Base-by-base conservation (phyloP, 257 asterid species). In the Solanum ossicruentum region DNA sequence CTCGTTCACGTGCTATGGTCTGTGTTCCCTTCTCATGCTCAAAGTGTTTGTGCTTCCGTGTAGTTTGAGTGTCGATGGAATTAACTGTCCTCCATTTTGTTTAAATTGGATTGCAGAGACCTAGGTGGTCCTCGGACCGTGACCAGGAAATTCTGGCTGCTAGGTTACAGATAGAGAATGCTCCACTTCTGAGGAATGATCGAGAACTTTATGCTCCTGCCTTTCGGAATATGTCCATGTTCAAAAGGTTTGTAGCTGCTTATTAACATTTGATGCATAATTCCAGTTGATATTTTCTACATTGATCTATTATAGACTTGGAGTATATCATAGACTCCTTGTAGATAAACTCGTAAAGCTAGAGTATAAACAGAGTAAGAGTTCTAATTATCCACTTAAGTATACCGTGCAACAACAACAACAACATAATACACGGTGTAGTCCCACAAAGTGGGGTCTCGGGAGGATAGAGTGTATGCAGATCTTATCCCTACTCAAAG, bases 1-100 rank as follows among this genome's bases (percentile, higher is more conserved):
- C 95, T 86, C 95, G 91, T 85, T 95, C 98, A 39, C 97, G 93
- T 85, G 97, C 98, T 89, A 91, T 92, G 98, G 99, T 95, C 91
- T 66, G 93, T 75, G 28, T 55, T 66, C 78, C 54, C 66, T 20
- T 15, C 65, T 58, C 54, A 55, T 45, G 21, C 20, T 84, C 26
- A 67, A 32, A 13, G 43, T n/a, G 5, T 78, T 57, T 86, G 36
- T 83, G 85, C 28, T 82, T 61, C 67, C 8, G 15, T 13, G 45
- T 56, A 55, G 15, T 65, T 52, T 8, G 32, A 47, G 41, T 65
- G 32, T 60, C 6, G 45, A 32, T 56, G 80, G 9, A 83, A 32
- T 13, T 16, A 75, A 15, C 12, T 49, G 39, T 49, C 58, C 43
- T 47, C 2, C 5, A 21, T 43, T 17, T 84, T 26, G 47, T 28